A percentile compares a stretch with the other conserved stretches of the same genome.
These are phyloP conservation scores for Xerophyta viscosa DNA, from an alignment of 106 monocot species.

Conservation along the genomic window DNA sequence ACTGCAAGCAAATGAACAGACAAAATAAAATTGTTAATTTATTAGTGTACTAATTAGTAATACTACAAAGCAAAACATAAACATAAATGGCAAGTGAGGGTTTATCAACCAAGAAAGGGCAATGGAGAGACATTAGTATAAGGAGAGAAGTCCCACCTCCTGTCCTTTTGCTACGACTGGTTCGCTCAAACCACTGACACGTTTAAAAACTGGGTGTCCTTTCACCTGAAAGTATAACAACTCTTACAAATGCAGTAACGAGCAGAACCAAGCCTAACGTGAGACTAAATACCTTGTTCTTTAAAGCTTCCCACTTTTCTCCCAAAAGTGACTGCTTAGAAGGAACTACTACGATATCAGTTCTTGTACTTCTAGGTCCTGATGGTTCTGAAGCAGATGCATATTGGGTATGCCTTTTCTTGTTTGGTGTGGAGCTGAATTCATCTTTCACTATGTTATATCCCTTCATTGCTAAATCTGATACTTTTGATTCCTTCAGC, in stretches of 20 bases:
- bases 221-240: constrained; percentile 47
- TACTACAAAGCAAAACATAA: too few relatives aligned
- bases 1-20: constrained; percentile 33
- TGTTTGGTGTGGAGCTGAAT: constrained; percentile 40
- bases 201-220: constrained; percentile 73
- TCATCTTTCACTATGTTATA: constrained; percentile 80
- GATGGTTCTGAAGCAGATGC: constrained; percentile 26
- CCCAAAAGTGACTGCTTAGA: constrained; percentile 64
- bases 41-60: too few relatives aligned
- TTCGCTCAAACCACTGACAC: constrained; percentile 52
- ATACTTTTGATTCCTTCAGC: constrained; percentile 58
- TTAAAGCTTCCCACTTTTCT: constrained; percentile 89
- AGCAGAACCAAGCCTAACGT: not conserved
- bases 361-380: constrained; percentile 60
- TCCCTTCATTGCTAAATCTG: constrained; percentile 65
- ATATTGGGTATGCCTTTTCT: constrained; percentile 39
- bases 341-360: constrained; percentile 76
- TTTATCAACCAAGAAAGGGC: not conserved
- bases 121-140: not conserved
- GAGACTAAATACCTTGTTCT: constrained; percentile 60
- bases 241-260: not conserved
- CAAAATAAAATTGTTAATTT: too few relatives aligned
- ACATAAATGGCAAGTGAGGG: too few relatives aligned
- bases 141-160: constrained; percentile 46
- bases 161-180: constrained; percentile 83